Base-by-base conservation (phyloP, 768 basidiomycete species). In the Boletus rubroflammeus region DNA sequence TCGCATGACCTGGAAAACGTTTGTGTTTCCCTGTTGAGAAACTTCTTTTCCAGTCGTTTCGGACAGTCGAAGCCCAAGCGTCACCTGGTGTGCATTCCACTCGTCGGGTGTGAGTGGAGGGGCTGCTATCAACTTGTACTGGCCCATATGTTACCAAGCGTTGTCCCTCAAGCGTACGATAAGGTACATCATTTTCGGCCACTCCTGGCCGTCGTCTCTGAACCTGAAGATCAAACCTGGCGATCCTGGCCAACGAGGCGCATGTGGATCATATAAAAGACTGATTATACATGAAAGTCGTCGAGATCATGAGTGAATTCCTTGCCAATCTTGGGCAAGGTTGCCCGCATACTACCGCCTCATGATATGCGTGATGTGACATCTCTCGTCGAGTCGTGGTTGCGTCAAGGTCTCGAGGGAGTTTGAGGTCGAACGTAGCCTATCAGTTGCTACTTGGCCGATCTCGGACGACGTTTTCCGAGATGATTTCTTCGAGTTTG, bases 241-340 rank as follows among this genome's bases (percentile, higher is more conserved):
- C 6, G 56, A 55, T 21, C 64, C 65, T 2, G 53, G 54, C 46
- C 59, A 47, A 35, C 42, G 59, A 11, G 50, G 56, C 28, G 40
- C 55, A 23, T 58, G 53, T n/a, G 51, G 57, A 46, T 58, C 43
- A 17, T 40, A 57, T 11, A 36, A 25, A 9, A 36, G 48, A 41
- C 36, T 56, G 35, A 35, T 32, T 32, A 13, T 53, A 63, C 62
- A 55, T 52, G 15, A 64, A 64, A 58, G 6, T 50, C 59, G 25
- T 58, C 51, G 3, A 53, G 51, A n/a, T 44, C 65, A 26, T 54
- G 55, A 10, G 53, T 55, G 45, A 54, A 53, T 5, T 15, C 38
- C 10, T 47, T 47, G 29, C 51, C 35, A 19, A 57, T 59, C 46
- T 29, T 31, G 17, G 58, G 55, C 6, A 57, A 50, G 5, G 34